These are phyloP conservation scores for Entomophthora muscae DNA, from an alignment of 371 early-diverging fungal species.

Conservation along the genomic window DNA sequence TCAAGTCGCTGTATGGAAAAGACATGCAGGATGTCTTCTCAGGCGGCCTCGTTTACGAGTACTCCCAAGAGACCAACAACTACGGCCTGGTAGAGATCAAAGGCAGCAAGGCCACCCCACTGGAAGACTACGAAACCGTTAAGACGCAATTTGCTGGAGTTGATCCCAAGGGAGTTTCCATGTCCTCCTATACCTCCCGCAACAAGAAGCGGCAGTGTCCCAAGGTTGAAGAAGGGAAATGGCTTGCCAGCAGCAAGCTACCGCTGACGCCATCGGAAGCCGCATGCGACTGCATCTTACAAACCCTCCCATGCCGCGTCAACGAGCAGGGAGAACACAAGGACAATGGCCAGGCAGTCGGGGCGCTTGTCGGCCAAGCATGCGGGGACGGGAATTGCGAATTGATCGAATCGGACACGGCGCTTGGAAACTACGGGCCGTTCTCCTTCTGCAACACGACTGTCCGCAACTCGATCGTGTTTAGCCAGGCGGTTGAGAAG, in stretches of 20 bases:
- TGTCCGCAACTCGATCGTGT: slow-evolving; percentile 1
- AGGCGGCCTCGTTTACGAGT: slow-evolving; percentile 66
- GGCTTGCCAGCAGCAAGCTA: slow-evolving; percentile 33
- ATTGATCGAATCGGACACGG: neutral
- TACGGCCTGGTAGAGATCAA: slow-evolving; percentile 41
- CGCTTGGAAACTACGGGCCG: neutral
- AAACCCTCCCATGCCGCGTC: neutral
- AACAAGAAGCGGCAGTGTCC: neutral
- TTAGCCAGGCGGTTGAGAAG: neutral
- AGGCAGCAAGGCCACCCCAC: neutral
- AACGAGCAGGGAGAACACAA: neutral
- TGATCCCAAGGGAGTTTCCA: neutral
- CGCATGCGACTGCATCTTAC: slow-evolving; percentile 39
- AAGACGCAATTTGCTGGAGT: neutral
- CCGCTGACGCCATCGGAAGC: slow-evolving; percentile 51
- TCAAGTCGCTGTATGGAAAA: slow-evolving; percentile 35
- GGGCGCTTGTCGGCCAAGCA: neutral
- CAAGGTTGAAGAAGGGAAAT: slow-evolving; percentile 12
- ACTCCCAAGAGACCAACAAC: slow-evolving; percentile 55
- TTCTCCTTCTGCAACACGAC: slow-evolving; percentile 3
- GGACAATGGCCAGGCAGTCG: neutral
- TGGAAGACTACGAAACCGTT: neutral
- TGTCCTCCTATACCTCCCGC: neutral
- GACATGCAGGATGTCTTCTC: slow-evolving; percentile 48
- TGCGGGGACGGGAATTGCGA: neutral